Evolutionary conservation across 2,329 filamentous ascomycete species (phyloP), one percentile per base, ranked within the genome.

Genomic region (Diaporthe ilicicola): DNA sequence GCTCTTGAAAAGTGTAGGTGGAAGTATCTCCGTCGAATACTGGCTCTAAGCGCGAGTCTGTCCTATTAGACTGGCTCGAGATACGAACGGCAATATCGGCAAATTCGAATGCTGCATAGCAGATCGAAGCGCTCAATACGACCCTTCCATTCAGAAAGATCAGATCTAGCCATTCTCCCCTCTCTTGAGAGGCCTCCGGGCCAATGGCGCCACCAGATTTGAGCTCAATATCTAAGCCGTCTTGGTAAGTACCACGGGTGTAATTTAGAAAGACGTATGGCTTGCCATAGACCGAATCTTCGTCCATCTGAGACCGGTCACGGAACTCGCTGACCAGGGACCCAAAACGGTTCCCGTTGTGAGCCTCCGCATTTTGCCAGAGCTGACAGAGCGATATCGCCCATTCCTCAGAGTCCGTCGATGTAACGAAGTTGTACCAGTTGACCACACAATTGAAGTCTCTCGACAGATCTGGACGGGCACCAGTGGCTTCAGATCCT

Each of bases 241-340:
- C 10, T n/a, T n/a, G n/a, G 12, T 4, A 8, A 2, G 4, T 8
- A 15, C 37, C 54, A 17, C 22, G 4, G 5, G 24, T 62, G 9
- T 44, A 8, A 19, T 64, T 64, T 7, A 51, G 32, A 10, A 39
- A 3, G 29, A 65, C 44, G 32, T 65, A 65, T 17, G 44, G 29
- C n/a, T 32, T 27, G 13, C 44, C 44, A 6, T 65, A 17, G 3
- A 27, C 22, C 1, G 1, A 17, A 3, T 0, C 0, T 50, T 19
- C 10, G 44, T 22, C 3, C 24, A 10, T 10, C 19, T 37, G 29
- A 3, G 19, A 13, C 13, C 10, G n/a, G 5, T 50, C 15, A 9
- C n/a, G 12, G 59, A 65, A 65, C 8, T 65, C 61, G 24, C 44
- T 65, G 29, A 51, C 32, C 29, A 65, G 46, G n/a, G 44, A 44